Conservation (phyloP, 2,329 filamentous ascomycete species). For the Chlorencoelia australis region DNA sequence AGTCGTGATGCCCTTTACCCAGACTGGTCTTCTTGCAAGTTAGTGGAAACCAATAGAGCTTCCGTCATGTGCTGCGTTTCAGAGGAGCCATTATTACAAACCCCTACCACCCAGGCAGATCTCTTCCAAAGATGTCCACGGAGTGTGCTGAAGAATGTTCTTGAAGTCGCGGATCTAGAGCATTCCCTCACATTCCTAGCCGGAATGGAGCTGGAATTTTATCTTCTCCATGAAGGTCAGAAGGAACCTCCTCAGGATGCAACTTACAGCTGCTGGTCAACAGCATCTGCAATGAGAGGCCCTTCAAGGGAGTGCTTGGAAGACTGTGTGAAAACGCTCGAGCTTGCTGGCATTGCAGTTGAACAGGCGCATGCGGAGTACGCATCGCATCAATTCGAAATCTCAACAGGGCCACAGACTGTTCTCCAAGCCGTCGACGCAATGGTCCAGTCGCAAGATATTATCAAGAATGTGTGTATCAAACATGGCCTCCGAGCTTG, state of each 20-base stretch:
- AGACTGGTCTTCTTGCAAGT: background rate
- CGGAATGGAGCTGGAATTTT: background rate
- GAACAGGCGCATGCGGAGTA: background rate
- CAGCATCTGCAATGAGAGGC: background rate
- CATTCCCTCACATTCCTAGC: background rate
- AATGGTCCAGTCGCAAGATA: background rate
- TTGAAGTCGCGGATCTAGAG: background rate
- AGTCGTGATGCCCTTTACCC: background rate
- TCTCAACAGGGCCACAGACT: background rate
- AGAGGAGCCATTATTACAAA: background rate
- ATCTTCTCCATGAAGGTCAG: background rate
- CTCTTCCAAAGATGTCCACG: background rate
- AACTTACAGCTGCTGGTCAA: background rate
- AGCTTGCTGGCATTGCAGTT: background rate
- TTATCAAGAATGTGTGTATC: background rate
- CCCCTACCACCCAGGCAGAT: background rate
- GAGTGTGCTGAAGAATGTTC: background rate
- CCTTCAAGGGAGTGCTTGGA: background rate
- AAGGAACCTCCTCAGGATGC: background rate
- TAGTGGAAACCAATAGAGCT: background rate
- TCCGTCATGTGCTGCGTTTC: background rate
- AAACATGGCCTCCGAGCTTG: background rate
- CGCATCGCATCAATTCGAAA: slow-evolving; percentile 1
- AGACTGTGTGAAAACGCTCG: background rate
- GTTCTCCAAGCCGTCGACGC: background rate